Conservation (phyloP, 495 filamentous ascomycete species). For the Penicillium odoratum region DNA sequence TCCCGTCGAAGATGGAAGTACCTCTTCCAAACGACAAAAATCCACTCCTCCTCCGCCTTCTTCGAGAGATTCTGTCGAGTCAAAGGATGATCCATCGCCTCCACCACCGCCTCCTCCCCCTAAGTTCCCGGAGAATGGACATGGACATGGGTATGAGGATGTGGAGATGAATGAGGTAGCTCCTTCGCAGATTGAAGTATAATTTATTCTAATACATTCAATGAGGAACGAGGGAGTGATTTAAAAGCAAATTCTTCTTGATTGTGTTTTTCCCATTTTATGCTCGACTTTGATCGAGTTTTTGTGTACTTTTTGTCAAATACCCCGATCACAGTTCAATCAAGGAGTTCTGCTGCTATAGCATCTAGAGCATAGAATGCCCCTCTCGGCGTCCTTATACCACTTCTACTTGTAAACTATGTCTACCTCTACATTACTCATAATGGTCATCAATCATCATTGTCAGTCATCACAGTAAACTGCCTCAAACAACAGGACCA, state of each 20-base stretch:
- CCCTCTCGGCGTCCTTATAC: background rate
- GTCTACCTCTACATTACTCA: background rate
- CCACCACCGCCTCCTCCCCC: constrained; percentile 29
- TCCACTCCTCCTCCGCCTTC: constrained; percentile 41
- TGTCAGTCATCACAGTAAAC: too few relatives aligned
- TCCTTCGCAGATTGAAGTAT: constrained; percentile 2
- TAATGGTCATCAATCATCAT: too few relatives aligned
- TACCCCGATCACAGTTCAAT: constrained; percentile 23
- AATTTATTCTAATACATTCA: background rate
- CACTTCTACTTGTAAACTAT: background rate
- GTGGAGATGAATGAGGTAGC: constrained; percentile 10
- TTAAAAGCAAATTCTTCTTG: background rate
- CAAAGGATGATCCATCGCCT: constrained; percentile 19
- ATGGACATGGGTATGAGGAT: constrained; percentile 4
- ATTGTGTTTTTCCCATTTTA: background rate
- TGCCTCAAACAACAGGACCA: too few relatives aligned
- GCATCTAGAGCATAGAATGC: background rate
- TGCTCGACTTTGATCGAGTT: background rate
- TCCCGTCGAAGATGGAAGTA: constrained; percentile 25
- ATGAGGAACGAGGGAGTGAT: too few relatives aligned
- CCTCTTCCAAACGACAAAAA: constrained; percentile 38
- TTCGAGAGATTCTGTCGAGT: constrained; percentile 16
- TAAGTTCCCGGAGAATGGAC: constrained; percentile 7
- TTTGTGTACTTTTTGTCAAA: constrained; percentile 10
- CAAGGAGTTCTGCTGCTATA: constrained; percentile 12